These are phyloP conservation scores for Aquilaria malaccensis DNA, from an alignment of 345 rosid genomes.

Conservation along the genomic window DNA sequence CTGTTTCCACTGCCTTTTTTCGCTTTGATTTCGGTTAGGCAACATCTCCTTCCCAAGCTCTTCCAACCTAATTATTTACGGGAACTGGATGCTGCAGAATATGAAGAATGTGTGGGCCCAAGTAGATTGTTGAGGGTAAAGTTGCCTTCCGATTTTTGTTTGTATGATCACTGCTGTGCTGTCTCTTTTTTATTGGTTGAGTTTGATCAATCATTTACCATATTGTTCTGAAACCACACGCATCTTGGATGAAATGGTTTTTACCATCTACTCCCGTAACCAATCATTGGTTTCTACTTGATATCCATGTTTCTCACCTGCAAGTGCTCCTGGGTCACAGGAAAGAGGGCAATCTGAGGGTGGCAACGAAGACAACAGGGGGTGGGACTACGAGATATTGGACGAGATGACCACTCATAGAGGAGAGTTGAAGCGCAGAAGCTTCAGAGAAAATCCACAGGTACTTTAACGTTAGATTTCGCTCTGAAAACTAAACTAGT, in stretches of 20 bases:
- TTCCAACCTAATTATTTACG: conserved; percentile 52
- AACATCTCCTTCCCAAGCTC: conserved; percentile 57
- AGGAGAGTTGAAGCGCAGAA: conserved; percentile 73
- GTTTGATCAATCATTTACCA: too few species aligned
- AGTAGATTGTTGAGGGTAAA: too few species aligned
- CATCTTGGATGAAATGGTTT: not conserved
- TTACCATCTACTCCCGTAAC: not conserved
- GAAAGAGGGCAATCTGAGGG: conserved; percentile 23
- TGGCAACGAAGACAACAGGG: conserved; percentile 22
- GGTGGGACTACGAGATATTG: conserved; percentile 65
- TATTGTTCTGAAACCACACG: not conserved
- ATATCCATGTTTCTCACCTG: conserved; percentile 3
- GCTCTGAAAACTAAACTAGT: too few species aligned
- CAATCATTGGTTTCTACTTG: not conserved
- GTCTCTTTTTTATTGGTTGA: too few species aligned
- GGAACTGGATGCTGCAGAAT: conserved; percentile 69
- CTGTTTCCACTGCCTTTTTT: conserved; percentile 75
- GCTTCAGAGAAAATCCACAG: conserved; percentile 39
- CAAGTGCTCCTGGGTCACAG: conserved; percentile 18
- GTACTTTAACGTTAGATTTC: too few species aligned
- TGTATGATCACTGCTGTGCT: too few species aligned
- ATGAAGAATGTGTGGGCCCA: conserved; percentile 24
- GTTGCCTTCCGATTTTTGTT: too few species aligned
- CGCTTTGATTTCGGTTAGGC: conserved; percentile 56
- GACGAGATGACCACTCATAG: conserved; percentile 76